Evolutionary conservation across 495 filamentous ascomycete species (phyloP), one percentile per base, ranked within the genome.

Genomic region (Xylaria scruposa): DNA sequence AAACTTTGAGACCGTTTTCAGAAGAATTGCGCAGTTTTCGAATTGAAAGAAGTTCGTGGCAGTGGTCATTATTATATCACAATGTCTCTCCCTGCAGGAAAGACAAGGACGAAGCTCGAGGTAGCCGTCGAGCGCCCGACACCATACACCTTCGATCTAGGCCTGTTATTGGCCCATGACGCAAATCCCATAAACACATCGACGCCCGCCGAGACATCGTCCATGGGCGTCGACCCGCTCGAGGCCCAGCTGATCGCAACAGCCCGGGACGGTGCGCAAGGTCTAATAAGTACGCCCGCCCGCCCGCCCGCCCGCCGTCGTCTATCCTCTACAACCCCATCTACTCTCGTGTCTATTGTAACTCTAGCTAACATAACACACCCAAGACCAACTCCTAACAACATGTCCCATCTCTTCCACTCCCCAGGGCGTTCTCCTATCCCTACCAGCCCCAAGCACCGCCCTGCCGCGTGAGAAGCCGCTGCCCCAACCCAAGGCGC

Each of bases 91-190:
- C 29, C 77, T 64, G 36, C 74, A 42, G 56, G 53, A 51, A 60
- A 75, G 36, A 47, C 70, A 13, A 76, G 71, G 68, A 73, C 81
- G 67, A 85, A 85, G 75, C 83, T 85, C 72, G 78, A 82, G 64
- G 87, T 94, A 70, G 90, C 86, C 10, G 92, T 95, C 81, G 84
- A 89, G 36, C 94, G 95, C 79, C 92, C 93, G 0, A 97, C 90
- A 1, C 95, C 93, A 53, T 95, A 95, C 85, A 93, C 91, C 78
- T 97, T 97, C 86, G 94, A 97, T 83, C 90, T 97, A 15, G 94
- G 94, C 73, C 89, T 95, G 78, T 90, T 98, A 70, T 86, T 94
- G 76, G 90, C 87, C 80, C 88, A 88, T 76, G 94, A 97, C 84
- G 88, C 93, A 0, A 96, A 95, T 84, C 94, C 95, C 0, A 84